A percentile compares a stretch with the other conserved stretches of the same genome.
Conservation (phyloP, 2,329 filamentous ascomycete genomes). For the Biscogniauxia sp. region DNA sequence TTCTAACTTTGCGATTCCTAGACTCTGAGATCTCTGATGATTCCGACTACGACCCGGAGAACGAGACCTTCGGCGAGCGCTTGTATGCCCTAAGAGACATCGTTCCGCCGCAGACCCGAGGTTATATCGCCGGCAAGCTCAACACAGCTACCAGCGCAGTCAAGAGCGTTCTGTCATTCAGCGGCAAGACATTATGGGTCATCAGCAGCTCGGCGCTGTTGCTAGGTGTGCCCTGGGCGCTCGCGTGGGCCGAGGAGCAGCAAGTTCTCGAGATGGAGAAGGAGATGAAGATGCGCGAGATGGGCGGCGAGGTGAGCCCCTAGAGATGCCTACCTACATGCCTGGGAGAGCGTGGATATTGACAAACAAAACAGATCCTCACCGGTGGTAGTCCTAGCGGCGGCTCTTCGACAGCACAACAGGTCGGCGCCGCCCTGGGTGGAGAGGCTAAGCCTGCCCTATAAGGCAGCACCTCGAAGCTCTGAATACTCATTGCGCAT, state of each 20-base stretch:
- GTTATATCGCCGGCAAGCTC: slow-evolving; percentile 62
- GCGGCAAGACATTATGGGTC: slow-evolving; percentile 87
- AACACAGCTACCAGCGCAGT: slow-evolving; percentile 55
- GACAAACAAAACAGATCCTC: slow-evolving; percentile 36
- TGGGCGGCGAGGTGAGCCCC: slow-evolving; percentile 64
- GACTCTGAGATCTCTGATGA: slow-evolving; percentile 85
- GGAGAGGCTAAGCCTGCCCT: slow-evolving; percentile 49
- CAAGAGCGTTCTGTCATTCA: slow-evolving; percentile 62
- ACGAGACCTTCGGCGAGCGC: slow-evolving; percentile 65
- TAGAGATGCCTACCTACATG: neutral
- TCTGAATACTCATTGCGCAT: neutral
- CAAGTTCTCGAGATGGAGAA: slow-evolving; percentile 97
- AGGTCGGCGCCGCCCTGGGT: slow-evolving; percentile 50
- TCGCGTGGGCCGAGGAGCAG: slow-evolving; percentile 94
- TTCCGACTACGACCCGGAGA: slow-evolving; percentile 61
- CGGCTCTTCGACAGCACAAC: slow-evolving; percentile 44
- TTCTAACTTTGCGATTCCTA: slow-evolving; percentile 32
- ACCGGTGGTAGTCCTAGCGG: slow-evolving; percentile 43
- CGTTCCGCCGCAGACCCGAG: slow-evolving; percentile 68
- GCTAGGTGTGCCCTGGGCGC: slow-evolving; percentile 86
- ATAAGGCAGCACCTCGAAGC: slow-evolving; percentile 34
- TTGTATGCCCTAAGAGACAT: slow-evolving; percentile 73
- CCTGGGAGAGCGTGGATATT: neutral
- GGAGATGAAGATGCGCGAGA: slow-evolving; percentile 93
- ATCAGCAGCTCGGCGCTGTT: slow-evolving; percentile 86